These are phyloP conservation scores for Boletus pseudo-olivaceus DNA, from an alignment of 768 basidiomycete genomes.

Conservation along the genomic window DNA sequence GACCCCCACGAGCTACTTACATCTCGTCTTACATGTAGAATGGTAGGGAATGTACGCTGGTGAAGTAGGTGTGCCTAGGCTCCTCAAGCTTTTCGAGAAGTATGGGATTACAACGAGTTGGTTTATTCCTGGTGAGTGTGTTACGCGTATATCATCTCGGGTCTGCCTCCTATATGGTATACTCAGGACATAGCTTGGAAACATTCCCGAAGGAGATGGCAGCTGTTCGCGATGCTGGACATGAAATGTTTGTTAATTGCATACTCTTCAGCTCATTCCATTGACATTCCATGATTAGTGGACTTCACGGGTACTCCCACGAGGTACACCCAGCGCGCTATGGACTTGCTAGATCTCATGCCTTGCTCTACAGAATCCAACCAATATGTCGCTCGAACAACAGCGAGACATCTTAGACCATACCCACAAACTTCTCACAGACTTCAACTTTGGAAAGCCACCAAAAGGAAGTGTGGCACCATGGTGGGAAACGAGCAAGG, in stretches of 20 bases:
- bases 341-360: not conserved
- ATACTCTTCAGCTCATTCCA: not conserved
- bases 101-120: slow-evolving; percentile 67
- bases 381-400: slow-evolving; percentile 56
- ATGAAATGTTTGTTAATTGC: slow-evolving; percentile 52
- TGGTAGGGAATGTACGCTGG: slow-evolving; percentile 66
- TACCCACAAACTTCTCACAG: slow-evolving; percentile 60
- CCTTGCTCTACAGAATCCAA: slow-evolving; percentile 46
- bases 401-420: slow-evolving; percentile 69
- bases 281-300: slow-evolving; percentile 33
- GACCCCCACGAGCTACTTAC: not conserved
- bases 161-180: not conserved
- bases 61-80: slow-evolving; percentile 65
- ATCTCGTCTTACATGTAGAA: not conserved
- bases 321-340: slow-evolving; percentile 37
- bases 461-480: slow-evolving; percentile 68
- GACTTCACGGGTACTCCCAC: slow-evolving; percentile 70
- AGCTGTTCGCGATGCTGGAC: slow-evolving; percentile 66
- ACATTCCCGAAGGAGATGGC: slow-evolving; percentile 72
- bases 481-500: slow-evolving; percentile 77
- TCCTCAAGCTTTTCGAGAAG: slow-evolving; percentile 70
- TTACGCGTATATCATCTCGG: not conserved
- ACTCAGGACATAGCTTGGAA: slow-evolving; percentile 63
- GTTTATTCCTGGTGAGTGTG: slow-evolving; percentile 63
- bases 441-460: slow-evolving; percentile 57